Evolutionary conservation across 2,329 filamentous ascomycete genomes (phyloP).

Genomic region (Nannizziopsis barbatae): DNA sequence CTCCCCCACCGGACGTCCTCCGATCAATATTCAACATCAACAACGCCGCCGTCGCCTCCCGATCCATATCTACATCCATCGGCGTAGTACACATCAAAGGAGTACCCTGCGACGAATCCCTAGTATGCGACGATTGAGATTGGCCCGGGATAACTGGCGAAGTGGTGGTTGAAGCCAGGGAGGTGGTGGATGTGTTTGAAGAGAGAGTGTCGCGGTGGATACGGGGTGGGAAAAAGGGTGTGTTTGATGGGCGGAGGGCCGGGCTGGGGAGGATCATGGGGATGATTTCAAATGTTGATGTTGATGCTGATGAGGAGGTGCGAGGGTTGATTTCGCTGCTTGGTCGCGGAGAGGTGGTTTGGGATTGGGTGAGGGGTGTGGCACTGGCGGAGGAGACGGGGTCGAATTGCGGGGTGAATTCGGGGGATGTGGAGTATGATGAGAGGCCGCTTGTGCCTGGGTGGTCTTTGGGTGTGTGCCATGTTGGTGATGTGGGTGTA

Average conservation of each 20-base stretch:
- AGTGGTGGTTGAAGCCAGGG: constrained; percentile 11
- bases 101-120: constrained; percentile 10
- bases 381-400: too few relatives aligned
- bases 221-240: constrained; percentile 1
- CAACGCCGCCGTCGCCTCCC: constrained; percentile 74
- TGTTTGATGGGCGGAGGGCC: constrained; percentile 20
- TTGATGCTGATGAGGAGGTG: constrained; percentile 4
- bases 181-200: constrained; percentile 11
- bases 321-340: constrained; percentile 16
- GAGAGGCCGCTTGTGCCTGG: constrained; percentile 21
- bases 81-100: constrained; percentile 15
- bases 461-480: constrained; percentile 10
- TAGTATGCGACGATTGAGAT: constrained; percentile 1
- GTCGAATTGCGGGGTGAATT: constrained; percentile 20
- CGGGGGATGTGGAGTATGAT: constrained; percentile 30
- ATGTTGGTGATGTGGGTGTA: constrained; percentile 19
- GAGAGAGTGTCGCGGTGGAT: constrained; percentile 7
- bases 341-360: constrained; percentile 7
- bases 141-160: constrained; percentile 10
- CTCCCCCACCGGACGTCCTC: constrained; percentile 31
- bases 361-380: not conserved
- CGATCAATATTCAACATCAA: constrained; percentile 79
- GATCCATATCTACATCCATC: constrained; percentile 48
- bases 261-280: constrained; percentile 29
- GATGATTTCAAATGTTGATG: constrained; percentile 20